Evolutionary conservation across 768 basidiomycete species (phyloP).

Genomic region (Termitomyces sp.): DNA sequence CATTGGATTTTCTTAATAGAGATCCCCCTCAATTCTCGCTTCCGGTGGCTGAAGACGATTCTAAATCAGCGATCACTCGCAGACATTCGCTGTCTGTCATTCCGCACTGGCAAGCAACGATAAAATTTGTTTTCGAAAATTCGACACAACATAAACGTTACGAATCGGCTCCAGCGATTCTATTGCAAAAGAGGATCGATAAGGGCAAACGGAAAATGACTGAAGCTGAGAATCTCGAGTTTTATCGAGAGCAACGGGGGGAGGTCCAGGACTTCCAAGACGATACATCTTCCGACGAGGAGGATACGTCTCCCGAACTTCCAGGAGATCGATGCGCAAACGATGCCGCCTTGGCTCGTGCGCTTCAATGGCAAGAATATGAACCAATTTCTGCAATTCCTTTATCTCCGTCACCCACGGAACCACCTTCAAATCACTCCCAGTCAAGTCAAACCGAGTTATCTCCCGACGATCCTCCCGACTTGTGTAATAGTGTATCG

Average conservation of each 20-base stretch:
- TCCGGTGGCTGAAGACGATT: background rate
- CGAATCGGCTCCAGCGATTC: background rate
- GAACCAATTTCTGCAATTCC: too few species aligned
- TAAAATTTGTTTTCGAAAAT: background rate
- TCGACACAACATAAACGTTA: background rate
- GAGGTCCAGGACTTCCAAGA: background rate
- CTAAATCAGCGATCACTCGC: background rate
- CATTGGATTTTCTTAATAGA: background rate
- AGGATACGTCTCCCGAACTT: too few species aligned
- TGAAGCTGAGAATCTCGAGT: background rate
- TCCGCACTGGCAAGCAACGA: background rate
- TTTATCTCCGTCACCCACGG: background rate
- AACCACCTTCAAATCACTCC: background rate
- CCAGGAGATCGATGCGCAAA: too few species aligned
- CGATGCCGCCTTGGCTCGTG: too few species aligned
- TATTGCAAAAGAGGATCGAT: background rate
- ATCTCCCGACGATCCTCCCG: background rate
- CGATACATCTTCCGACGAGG: background rate
- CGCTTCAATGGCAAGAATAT: too few species aligned
- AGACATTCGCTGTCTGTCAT: background rate
- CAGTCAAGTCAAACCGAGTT: background rate
- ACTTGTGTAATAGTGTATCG: background rate
- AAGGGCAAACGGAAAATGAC: background rate
- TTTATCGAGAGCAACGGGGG: background rate
- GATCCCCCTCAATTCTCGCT: background rate